Evolutionary conservation across 75 land plant genomes (phyloP).

Genomic region (Cunninghamia lanceolata): DNA sequence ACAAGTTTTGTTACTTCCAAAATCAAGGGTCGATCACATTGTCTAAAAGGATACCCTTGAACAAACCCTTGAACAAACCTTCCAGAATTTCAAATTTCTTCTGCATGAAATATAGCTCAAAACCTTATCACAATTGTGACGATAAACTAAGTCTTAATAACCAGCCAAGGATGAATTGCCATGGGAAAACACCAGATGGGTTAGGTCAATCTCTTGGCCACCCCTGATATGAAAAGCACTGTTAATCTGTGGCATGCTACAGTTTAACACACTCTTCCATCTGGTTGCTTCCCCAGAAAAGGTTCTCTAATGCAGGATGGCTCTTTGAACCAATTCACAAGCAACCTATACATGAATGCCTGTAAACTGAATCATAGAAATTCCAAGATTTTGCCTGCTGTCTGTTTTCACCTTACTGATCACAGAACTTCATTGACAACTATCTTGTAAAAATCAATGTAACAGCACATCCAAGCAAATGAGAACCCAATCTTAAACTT

Average conservation of each 20-base stretch:
- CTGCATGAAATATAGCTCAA: not conserved
- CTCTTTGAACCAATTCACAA: not conserved
- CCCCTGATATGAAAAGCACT: conserved; percentile 1
- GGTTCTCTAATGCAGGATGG: conserved; percentile 3
- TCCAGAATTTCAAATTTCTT: not conserved
- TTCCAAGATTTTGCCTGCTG: not conserved
- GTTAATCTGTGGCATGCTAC: conserved; percentile 3
- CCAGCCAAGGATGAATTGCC: conserved; percentile 15
- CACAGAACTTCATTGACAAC: not conserved
- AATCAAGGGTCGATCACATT: not conserved
- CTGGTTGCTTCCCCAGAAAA: not conserved
- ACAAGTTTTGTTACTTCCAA: not conserved
- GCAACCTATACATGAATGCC: not conserved
- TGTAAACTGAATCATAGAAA: not conserved
- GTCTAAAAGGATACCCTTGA: not conserved
- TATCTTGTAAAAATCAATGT: not conserved
- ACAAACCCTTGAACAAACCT: not conserved
- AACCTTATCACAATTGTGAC: not conserved
- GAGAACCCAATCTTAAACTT: conserved; percentile 1
- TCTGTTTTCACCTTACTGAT: conserved; percentile 1
- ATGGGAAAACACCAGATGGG: conserved; percentile 10
- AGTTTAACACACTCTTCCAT: not conserved
- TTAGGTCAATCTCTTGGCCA: not conserved
- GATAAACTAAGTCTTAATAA: not conserved
- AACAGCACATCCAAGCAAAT: not conserved